Percentiles rank a stretch among this genome's conserved stretches.
Conservation (phyloP, 1,139 yeast genomes). For the Yamadazyma diospyri region DNA sequence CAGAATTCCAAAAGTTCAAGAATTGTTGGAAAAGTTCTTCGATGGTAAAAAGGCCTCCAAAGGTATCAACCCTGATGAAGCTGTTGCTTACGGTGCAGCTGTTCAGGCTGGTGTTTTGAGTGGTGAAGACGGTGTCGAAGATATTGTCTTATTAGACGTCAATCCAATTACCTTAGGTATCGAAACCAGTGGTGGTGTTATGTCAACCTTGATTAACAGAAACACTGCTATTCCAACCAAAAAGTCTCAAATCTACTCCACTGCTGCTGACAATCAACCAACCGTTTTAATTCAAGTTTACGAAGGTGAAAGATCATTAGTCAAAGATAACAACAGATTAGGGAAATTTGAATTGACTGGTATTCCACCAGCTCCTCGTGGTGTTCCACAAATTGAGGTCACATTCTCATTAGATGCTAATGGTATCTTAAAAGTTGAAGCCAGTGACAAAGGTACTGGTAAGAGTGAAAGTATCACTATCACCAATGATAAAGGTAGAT, state of each 20-base stretch:
- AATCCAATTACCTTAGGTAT: constrained; percentile 49
- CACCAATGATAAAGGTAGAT: constrained; percentile 96
- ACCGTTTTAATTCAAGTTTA: constrained; percentile 45
- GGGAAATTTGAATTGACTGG: constrained; percentile 49
- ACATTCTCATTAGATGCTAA: constrained; percentile 47
- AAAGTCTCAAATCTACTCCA: constrained; percentile 46
- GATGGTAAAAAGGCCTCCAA: constrained; percentile 92
- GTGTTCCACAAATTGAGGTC: constrained; percentile 48
- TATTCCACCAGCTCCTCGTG: constrained; percentile 49
- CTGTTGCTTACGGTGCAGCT: constrained; percentile 55
- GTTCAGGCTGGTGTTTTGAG: constrained; percentile 91
- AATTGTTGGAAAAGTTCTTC: constrained; percentile 80
- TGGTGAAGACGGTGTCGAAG: constrained; percentile 59
- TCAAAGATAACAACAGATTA: constrained; percentile 43
- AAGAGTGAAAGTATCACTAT: constrained; percentile 91
- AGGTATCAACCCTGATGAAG: constrained; percentile 91
- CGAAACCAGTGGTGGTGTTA: constrained; percentile 49
- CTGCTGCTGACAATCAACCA: constrained; percentile 49
- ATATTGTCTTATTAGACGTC: constrained; percentile 47
- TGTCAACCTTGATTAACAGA: constrained; percentile 47
- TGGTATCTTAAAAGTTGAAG: constrained; percentile 47
- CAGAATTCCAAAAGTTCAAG: constrained; percentile 96
- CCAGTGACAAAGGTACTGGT: constrained; percentile 48
- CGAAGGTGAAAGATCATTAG: constrained; percentile 49
- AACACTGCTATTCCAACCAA: constrained; percentile 48